phyloP scores from a whole-genome alignment of 1,284 basidiomycete genomes.

The Sphagnurus paluster region DNA sequence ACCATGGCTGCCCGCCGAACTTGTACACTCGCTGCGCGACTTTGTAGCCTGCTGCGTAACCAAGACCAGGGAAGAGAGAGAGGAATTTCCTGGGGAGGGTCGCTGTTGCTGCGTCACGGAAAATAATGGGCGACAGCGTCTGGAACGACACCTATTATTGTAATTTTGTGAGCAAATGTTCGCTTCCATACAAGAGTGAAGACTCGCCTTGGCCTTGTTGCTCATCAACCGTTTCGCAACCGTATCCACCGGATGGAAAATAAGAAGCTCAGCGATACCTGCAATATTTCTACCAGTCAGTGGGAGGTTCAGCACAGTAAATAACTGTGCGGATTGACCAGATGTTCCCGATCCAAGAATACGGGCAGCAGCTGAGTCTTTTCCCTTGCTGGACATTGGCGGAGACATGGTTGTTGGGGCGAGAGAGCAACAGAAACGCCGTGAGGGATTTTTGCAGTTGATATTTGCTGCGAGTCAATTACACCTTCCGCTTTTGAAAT shows the following conservation, averaged over 20 bases:
- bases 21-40: constrained; percentile 94
- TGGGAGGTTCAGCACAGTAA: constrained; percentile 7
- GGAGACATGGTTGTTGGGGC: constrained; percentile 55
- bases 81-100: constrained; percentile 73
- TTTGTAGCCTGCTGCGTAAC: constrained; percentile 98
- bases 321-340: constrained; percentile 49
- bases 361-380: constrained; percentile 89
- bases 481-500: constrained; percentile 11
- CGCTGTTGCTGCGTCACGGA: constrained; percentile 82
- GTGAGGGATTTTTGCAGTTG: constrained; percentile 9
- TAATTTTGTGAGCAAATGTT: too few species aligned
- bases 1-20: constrained; percentile 98
- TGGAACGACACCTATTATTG: constrained; percentile 60
- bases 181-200: too few species aligned
- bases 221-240: constrained; percentile 98
- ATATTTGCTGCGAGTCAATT: constrained; percentile 16
- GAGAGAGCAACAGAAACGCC: constrained; percentile 11
- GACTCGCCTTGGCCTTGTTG: constrained; percentile 79
- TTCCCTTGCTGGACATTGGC: constrained; percentile 58
- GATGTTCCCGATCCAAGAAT: constrained; percentile 92
- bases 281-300: constrained; percentile 10
- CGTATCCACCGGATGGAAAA: constrained; percentile 94
- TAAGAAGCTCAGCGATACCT: constrained; percentile 93
- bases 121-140: constrained; percentile 77
- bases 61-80: constrained; percentile 96